Conservation (phyloP, 345 rosid species). For the Microthlaspi erraticum region DNA sequence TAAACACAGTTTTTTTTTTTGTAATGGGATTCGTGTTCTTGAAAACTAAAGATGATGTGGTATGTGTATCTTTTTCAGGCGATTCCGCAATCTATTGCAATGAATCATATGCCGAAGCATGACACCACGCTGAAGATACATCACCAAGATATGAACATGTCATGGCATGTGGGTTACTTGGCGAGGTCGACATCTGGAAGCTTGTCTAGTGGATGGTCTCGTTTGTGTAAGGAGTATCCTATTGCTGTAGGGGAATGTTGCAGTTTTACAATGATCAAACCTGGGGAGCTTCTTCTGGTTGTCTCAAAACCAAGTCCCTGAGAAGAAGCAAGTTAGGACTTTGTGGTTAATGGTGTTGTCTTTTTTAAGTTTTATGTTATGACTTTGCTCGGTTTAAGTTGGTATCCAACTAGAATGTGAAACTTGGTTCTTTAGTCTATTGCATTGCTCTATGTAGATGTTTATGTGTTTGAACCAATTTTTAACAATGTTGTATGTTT, state of each 20-base stretch:
- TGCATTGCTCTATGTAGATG: no score
- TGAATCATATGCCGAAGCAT: background rate
- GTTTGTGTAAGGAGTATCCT: slow-evolving; percentile 3
- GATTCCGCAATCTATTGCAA: background rate
- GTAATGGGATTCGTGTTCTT: no score
- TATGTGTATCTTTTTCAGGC: background rate
- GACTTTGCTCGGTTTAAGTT: no score
- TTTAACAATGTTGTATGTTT: no score
- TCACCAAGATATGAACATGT: background rate
- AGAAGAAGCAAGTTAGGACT: no score
- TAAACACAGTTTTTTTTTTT: no score
- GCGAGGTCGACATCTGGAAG: rapidly evolving
- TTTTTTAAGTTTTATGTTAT: no score
- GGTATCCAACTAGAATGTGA: no score
- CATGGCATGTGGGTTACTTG: background rate
- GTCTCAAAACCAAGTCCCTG: background rate
- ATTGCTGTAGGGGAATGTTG: background rate
- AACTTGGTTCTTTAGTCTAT: no score
- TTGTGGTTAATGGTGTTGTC: no score
- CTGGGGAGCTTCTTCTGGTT: background rate
- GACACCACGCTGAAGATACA: background rate
- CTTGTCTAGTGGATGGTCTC: background rate
- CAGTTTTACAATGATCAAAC: background rate
- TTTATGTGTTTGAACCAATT: no score
- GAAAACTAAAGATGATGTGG: no score